Evolutionary conservation across 2,329 filamentous ascomycete species (phyloP).

Genomic region (Xylariales sp.): DNA sequence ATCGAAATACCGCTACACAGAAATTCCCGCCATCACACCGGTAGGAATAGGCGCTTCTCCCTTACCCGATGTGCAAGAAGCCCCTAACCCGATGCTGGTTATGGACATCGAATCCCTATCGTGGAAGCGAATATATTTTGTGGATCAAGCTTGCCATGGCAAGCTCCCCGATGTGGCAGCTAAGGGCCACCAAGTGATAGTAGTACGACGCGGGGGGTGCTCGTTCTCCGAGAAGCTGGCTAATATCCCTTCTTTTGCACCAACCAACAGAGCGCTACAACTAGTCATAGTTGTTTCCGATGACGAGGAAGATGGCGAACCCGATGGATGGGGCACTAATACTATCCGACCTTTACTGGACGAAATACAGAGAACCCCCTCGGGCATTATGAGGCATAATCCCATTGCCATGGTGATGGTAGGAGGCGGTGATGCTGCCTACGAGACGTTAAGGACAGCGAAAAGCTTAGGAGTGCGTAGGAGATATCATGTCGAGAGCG

Average conservation of each 20-base stretch:
- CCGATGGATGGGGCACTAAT: constrained; percentile 19
- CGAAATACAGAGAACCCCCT: constrained; percentile 64
- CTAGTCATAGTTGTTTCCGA: constrained; percentile 75
- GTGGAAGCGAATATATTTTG: constrained; percentile 70
- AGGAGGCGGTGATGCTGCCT: constrained; percentile 62
- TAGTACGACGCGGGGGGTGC: constrained; percentile 79
- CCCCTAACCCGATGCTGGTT: constrained; percentile 36
- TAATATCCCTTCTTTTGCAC: constrained; percentile 76
- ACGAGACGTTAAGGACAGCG: constrained; percentile 59
- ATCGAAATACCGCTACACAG: constrained; percentile 34
- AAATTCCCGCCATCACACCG: constrained; percentile 51
- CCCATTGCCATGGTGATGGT: constrained; percentile 83
- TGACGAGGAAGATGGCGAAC: constrained; percentile 38
- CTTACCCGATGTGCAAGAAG: constrained; percentile 60
- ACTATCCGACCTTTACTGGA: constrained; percentile 67
- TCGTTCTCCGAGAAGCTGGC: constrained; percentile 77
- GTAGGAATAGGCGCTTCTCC: constrained; percentile 60
- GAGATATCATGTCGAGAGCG: constrained; percentile 75
- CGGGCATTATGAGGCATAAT: constrained; percentile 64
- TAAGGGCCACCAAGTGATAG: constrained; percentile 67
- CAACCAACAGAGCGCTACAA: constrained; percentile 59
- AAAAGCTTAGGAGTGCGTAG: constrained; percentile 69
- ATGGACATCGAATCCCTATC: constrained; percentile 43
- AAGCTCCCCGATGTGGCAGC: constrained; percentile 46
- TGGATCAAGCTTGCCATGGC: constrained; percentile 62